A percentile compares a stretch with the other conserved stretches of the same genome.
phyloP scores from a whole-genome alignment of 148 eudicot species.

The Nepenthes gracilis region DNA sequence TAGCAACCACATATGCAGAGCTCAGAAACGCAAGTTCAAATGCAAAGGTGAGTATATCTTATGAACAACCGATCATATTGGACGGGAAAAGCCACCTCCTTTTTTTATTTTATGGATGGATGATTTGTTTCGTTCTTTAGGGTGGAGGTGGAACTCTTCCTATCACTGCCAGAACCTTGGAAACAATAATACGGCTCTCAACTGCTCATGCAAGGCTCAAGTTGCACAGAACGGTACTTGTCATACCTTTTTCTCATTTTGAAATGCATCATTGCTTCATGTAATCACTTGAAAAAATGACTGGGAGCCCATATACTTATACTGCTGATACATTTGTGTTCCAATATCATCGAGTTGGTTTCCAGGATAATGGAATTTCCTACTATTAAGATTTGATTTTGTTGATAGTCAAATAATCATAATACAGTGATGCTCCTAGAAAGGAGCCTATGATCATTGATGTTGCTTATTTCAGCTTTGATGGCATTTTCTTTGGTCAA shows the following conservation, averaged over 20 bases:
- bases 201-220: conserved; percentile 98
- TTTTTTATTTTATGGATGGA: not conserved
- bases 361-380: no score
- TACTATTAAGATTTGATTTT: not conserved
- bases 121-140: conserved; percentile 15
- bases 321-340: no score
- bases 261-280: no score
- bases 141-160: conserved; percentile 96
- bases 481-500: not conserved
- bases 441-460: not conserved
- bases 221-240: conserved; percentile 72
- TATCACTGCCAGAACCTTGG: conserved; percentile 95
- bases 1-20: conserved; percentile 96
- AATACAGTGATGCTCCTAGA: not conserved
- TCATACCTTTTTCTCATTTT: not conserved
- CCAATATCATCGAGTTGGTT: no score
- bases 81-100: not conserved
- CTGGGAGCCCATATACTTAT: no score
- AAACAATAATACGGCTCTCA: conserved; percentile 91
- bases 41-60: conserved; percentile 46
- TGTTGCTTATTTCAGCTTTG: not conserved
- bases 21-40: conserved; percentile 81
- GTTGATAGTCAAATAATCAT: not conserved
- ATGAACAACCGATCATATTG: not conserved
- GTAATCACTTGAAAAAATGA: no score